Conservation (phyloP, 495 filamentous ascomycete species). For the Penicillium riverlandense region DNA sequence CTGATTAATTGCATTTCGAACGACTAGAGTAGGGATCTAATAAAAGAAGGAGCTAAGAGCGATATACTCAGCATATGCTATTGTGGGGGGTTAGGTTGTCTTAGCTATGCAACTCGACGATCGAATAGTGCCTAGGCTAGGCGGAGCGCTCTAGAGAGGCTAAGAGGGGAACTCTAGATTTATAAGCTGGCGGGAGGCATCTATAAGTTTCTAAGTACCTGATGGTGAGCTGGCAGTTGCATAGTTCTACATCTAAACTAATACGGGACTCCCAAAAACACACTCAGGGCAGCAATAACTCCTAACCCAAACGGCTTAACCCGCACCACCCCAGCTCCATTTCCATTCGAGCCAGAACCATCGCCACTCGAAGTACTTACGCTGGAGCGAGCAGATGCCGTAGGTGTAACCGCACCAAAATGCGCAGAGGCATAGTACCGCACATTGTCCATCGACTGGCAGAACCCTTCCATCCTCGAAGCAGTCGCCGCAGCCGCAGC, state of each 20-base stretch:
- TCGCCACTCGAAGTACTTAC: too few relatives aligned
- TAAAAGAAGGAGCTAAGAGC: slow-evolving; percentile 3
- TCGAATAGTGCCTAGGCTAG: neutral
- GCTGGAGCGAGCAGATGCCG: neutral
- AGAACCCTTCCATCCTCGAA: neutral
- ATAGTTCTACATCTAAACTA: neutral
- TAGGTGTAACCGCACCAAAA: neutral
- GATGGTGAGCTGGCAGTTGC: neutral
- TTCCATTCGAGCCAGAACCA: too few relatives aligned
- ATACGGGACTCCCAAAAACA: too few relatives aligned
- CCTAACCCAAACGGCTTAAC: too few relatives aligned
- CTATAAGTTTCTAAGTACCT: neutral
- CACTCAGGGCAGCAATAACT: too few relatives aligned
- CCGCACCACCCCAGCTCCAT: too few relatives aligned
- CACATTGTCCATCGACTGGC: neutral
- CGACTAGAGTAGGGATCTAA: neutral
- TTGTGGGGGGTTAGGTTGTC: neutral
- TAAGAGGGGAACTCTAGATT: neutral
- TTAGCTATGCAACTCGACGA: neutral
- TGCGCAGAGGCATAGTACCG: neutral
- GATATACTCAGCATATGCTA: neutral
- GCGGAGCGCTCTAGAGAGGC: neutral
- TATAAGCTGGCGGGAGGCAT: neutral
- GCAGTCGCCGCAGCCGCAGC: neutral
- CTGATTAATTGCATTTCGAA: neutral